A percentile compares a stretch with the other conserved stretches of the same genome.
Evolutionary conservation across 768 basidiomycete species (phyloP).

Genomic region (Polyporus arcularius): DNA sequence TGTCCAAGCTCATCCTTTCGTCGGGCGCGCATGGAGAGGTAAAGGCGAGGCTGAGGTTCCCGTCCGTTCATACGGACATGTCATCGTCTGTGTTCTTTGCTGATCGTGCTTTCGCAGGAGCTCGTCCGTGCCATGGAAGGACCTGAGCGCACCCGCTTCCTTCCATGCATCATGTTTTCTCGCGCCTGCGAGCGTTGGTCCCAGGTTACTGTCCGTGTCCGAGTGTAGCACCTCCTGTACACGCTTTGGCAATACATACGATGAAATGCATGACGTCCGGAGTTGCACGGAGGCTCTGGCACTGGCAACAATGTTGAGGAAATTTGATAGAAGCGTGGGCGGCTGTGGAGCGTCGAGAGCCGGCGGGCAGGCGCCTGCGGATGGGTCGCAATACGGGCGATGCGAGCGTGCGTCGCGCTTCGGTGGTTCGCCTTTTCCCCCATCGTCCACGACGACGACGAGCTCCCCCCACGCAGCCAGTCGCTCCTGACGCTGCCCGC

Average conservation of each 20-base stretch:
- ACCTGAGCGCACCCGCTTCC: not conserved
- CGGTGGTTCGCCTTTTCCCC: constrained; percentile 10
- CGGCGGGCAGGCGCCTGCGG: constrained; percentile 13
- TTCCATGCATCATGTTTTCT: too few species aligned
- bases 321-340: not conserved
- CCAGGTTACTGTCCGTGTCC: too few species aligned
- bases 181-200: too few species aligned
- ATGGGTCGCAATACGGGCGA: constrained; percentile 7
- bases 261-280: too few species aligned
- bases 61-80: not conserved
- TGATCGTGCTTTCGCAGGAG: constrained; percentile 4
- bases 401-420: constrained; percentile 12
- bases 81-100: not conserved
- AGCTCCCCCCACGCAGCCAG: constrained; percentile 5
- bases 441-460: constrained; percentile 12
- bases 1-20: constrained; percentile 30
- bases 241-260: too few species aligned
- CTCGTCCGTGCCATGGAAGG: not conserved
- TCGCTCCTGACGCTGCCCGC: constrained; percentile 12
- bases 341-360: not conserved
- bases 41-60: constrained; percentile 87
- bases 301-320: too few species aligned
- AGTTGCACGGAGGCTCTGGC: too few species aligned
- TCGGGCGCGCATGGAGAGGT: constrained; percentile 74
- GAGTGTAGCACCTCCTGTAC: too few species aligned